These are phyloP conservation scores for Plasmodium ovale DNA, from an alignment of 169 alveolate species.

Conservation along the genomic window DNA sequence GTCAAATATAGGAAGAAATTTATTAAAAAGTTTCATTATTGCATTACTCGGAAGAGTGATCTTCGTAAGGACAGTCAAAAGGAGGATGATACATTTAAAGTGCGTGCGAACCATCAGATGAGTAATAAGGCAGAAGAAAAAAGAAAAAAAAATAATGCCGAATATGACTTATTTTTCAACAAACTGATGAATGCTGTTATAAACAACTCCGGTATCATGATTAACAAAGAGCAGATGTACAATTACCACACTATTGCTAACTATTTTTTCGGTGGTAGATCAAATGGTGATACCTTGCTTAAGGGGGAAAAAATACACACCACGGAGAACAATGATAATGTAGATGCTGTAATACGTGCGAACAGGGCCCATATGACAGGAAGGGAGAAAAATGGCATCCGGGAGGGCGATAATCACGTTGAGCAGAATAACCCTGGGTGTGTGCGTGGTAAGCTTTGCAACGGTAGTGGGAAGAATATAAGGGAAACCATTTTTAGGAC, in stretches of 20 bases:
- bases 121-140: neutral
- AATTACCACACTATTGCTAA: conserved; percentile 1
- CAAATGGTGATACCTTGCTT: neutral
- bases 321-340: neutral
- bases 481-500: neutral
- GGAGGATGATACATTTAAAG: neutral
- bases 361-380: neutral
- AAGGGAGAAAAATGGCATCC: neutral
- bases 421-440: neutral
- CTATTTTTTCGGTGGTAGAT: neutral
- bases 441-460: neutral
- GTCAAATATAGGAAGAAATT: conserved; percentile 5
- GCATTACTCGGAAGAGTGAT: neutral
- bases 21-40: neutral
- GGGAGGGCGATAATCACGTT: neutral
- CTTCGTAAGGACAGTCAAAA: neutral
- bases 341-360: neutral
- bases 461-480: neutral
- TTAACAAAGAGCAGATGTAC: conserved; percentile 7
- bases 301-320: no score
- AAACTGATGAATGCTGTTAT: conserved; percentile 13
- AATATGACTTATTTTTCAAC: conserved; percentile 12
- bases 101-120: neutral
- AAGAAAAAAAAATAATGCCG: neutral
- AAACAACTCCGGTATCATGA: conserved; percentile 9